Evolutionary conservation across 2,329 filamentous ascomycete species (phyloP), one percentile per base, ranked within the genome.

Genomic region (Aspergillus pseudonomiae): DNA sequence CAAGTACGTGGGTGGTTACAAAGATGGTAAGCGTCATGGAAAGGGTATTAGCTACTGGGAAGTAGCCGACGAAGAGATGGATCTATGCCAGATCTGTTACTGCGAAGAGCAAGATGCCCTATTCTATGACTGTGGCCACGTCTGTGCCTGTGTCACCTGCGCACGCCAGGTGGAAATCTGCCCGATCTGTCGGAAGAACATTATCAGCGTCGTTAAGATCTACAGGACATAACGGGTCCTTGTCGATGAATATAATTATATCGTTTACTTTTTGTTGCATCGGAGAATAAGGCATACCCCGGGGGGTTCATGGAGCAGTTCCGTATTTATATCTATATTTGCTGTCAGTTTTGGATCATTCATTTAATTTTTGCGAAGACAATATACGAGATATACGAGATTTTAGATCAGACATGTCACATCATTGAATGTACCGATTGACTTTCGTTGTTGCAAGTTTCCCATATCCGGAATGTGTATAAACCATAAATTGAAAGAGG

Each of bases 101-200:
- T 82, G 84, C n/a, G 82, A 84, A 52, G 83, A 83, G 48, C 84
- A 86, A 60, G 84, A 87, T 64, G 84, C 86, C 5, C 81, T 86
- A 7, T 88, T 89, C 72, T 86, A 86, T 67, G 85, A 87, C 66
- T 89, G 87, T 67, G 87, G 87, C 0, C 87, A 89, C 70, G 85
- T 89, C 21, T 84, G 87, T 53, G 84, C 86, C 4, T 89, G 87
- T 66, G 76, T 86, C 62, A 77, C 77, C n/a, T 89, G 87, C 70
- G 87, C 87, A 14, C 80, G 80, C 57, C 81, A 85, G 70, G 82
- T 89, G 34, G 85, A 87, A 61, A 79, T 78, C 57, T 89, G 87
- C 67, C 87, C 87, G 1, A 85, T 89, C 28, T 89, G 87, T 73
- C 79, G 87, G 61, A 84, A 83, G 77, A 79, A 80, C 59, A 84